phyloP scores from a whole-genome alignment of 805 yeast species.

The Brettanomyces sp. region DNA sequence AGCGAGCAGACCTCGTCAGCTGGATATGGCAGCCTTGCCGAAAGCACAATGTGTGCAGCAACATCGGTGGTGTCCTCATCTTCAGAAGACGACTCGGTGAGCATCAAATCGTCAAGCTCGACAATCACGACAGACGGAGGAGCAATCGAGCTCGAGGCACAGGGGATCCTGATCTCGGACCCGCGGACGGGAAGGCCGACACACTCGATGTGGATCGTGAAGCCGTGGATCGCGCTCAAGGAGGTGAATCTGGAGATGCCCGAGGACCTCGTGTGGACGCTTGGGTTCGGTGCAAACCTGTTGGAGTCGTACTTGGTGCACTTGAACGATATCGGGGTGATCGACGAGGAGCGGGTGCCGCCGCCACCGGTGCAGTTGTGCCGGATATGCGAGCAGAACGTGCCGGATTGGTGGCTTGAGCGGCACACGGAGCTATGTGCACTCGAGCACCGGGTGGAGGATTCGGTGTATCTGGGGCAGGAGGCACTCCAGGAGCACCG shows the following conservation, averaged over 20 bases:
- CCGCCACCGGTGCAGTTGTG: slow-evolving; percentile 79
- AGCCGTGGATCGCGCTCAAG: slow-evolving; percentile 61
- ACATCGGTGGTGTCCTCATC: not conserved
- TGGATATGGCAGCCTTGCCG: not conserved
- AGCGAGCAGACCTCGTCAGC: not conserved
- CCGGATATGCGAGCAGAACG: slow-evolving; percentile 80
- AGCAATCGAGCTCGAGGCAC: slow-evolving; percentile 77
- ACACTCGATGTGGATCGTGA: slow-evolving; percentile 89
- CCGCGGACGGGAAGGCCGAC: slow-evolving; percentile 46
- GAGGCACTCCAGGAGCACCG: slow-evolving; percentile 70
- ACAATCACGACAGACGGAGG: slow-evolving; percentile 49
- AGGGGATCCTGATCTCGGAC: slow-evolving; percentile 78
- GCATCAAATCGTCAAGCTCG: slow-evolving; percentile 21
- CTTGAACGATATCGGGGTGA: slow-evolving; percentile 53
- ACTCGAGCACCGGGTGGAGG: slow-evolving; percentile 75
- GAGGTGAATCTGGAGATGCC: slow-evolving; percentile 63
- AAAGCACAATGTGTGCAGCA: not conserved
- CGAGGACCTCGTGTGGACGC: slow-evolving; percentile 51
- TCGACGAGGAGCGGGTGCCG: slow-evolving; percentile 59
- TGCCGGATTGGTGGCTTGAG: slow-evolving; percentile 97
- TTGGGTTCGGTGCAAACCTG: slow-evolving; percentile 86
- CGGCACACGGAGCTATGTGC: slow-evolving; percentile 82
- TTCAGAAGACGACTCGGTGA: slow-evolving; percentile 15
- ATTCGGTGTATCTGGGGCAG: slow-evolving; percentile 64
- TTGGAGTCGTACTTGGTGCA: slow-evolving; percentile 64